Evolutionary conservation across 495 filamentous ascomycete genomes (phyloP).

Genomic region (Penicillium turbatum): DNA sequence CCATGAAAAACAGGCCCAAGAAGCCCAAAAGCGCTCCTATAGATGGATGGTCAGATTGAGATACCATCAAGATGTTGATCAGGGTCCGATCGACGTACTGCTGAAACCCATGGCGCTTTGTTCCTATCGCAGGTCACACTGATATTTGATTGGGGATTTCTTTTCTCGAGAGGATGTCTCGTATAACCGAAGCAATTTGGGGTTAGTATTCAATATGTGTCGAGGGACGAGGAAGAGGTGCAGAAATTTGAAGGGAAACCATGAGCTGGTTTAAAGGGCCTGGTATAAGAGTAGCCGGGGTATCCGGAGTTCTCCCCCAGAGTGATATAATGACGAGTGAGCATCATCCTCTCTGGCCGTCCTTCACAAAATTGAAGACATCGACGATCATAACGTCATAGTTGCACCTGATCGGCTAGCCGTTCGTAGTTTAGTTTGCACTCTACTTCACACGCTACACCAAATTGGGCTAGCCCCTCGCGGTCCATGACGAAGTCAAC

Average conservation of each 20-base stretch:
- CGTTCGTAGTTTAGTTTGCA: constrained; percentile 18
- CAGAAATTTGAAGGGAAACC: background rate
- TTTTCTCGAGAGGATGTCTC: background rate
- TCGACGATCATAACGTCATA: constrained; percentile 35
- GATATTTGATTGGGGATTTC: background rate
- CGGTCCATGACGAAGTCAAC: constrained; percentile 36
- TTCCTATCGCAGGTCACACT: background rate
- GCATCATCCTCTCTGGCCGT: constrained; percentile 10
- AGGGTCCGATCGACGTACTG: constrained; percentile 23
- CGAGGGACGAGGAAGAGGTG: background rate
- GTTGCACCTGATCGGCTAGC: constrained; percentile 25
- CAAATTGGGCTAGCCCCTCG: constrained; percentile 18
- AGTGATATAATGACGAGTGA: constrained; percentile 9
- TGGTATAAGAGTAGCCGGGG: constrained; percentile 9
- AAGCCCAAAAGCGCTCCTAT: constrained; percentile 50
- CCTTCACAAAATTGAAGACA: constrained; percentile 5
- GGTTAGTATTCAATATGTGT: background rate
- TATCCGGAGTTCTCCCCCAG: constrained; percentile 10
- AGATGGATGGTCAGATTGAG: constrained; percentile 2
- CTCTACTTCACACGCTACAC: constrained; percentile 16
- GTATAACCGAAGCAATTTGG: background rate
- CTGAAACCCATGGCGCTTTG: constrained; percentile 29
- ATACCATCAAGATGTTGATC: background rate
- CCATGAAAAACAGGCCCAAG: constrained; percentile 69
- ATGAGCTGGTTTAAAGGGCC: background rate